Evolutionary conservation across 2,329 filamentous ascomycete genomes (phyloP), one percentile per base, ranked within the genome.

Genomic region (Beauveria brongniartii): DNA sequence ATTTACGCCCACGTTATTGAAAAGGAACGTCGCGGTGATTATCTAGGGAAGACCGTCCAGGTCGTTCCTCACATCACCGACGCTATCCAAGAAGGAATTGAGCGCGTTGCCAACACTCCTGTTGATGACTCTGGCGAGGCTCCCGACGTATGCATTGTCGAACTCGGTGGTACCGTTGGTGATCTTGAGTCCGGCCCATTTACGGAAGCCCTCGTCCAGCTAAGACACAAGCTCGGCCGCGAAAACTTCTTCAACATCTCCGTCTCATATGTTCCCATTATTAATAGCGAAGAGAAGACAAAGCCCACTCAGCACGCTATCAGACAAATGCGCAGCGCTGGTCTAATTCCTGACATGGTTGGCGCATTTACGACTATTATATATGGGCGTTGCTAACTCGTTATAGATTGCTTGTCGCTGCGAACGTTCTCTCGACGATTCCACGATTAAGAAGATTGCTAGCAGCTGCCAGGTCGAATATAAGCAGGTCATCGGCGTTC

Each of bases 231-330:
- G 64, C 86, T 83, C 26, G 90, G 89, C 67, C 86, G 84, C 70
- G 82, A 85, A 71, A 93, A 96, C 77, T 95, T 96, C 73, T 77
- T 92, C 71, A 88, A 91, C 72, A 95, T 97, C 66, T 88, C 92
- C 74, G 93, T 97, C 64, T 92, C 89, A 5, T 90, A 92, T 68
- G 88, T 97, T 40, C 94, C 92, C 44, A 65, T 66, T 9, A 69
- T 67, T 30, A 66, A 82, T 62, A 82, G 82, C 47, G 82, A 97
- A 79, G 87, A 96, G 74, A 97, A 97, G 84, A 97, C 92, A 10
- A 97, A 97, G 78, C 94, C 94, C 0, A 99, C 94, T 0, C 94
- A 99, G 74, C 86, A 91, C 69, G 91, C 93, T 28, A 91, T 97
- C 69, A 88, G 88, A 70, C 85, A 89, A 68, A 87, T 92, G 64